These are phyloP conservation scores for Hymenoscyphus salicellus DNA, from an alignment of 2,329 filamentous ascomycete genomes.

Conservation along the genomic window DNA sequence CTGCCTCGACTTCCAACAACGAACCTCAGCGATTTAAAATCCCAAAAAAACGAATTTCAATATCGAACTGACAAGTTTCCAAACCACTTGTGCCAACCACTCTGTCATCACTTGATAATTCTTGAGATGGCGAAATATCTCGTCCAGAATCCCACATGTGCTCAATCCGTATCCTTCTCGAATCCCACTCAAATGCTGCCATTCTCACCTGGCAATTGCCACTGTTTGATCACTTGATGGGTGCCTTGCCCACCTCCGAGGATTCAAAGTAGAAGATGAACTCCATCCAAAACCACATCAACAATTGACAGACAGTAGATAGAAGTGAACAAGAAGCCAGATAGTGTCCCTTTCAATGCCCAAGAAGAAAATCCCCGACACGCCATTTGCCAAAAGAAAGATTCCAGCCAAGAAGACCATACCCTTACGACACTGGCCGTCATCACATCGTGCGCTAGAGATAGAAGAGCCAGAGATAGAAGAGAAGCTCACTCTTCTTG, in stretches of 20 bases:
- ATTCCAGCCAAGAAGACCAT: background rate
- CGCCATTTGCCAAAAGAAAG: background rate
- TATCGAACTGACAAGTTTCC: background rate
- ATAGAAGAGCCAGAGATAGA: background rate
- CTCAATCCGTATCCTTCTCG: background rate
- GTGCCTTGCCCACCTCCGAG: background rate
- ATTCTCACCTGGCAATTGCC: background rate
- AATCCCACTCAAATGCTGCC: background rate
- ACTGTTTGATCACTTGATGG: background rate
- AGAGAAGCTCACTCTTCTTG: background rate
- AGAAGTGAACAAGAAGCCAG: background rate
- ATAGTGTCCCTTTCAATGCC: too few species aligned
- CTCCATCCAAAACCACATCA: background rate
- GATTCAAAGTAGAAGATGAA: background rate
- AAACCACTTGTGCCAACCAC: background rate
- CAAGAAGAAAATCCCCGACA: background rate
- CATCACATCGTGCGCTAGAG: background rate
- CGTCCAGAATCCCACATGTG: background rate
- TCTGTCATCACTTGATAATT: background rate
- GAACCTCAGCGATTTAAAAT: background rate
- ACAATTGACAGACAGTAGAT: background rate
- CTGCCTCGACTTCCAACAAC: background rate
- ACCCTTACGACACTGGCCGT: background rate
- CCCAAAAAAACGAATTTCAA: background rate
- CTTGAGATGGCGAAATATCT: background rate